These are phyloP conservation scores for Lachnellula willkommii DNA, from an alignment of 2,329 filamentous ascomycete genomes.

Conservation along the genomic window DNA sequence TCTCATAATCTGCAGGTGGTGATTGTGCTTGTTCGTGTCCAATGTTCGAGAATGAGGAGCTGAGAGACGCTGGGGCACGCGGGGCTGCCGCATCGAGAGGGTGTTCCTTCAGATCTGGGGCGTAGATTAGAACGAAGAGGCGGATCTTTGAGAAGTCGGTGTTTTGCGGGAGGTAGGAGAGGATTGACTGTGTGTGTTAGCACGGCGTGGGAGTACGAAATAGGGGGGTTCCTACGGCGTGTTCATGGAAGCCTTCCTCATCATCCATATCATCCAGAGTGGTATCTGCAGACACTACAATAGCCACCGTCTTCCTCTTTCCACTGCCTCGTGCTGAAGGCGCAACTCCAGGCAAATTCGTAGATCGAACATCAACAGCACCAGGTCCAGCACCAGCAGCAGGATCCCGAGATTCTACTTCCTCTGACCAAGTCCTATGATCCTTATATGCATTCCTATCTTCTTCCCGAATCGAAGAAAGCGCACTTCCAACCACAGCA, in stretches of 20 bases:
- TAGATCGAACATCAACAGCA: slow-evolving; percentile 24
- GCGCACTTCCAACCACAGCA: slow-evolving; percentile 72
- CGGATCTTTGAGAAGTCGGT: slow-evolving; percentile 68
- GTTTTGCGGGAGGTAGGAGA: slow-evolving; percentile 79
- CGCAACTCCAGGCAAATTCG: slow-evolving; percentile 26
- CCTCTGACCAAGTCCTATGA: slow-evolving; percentile 88
- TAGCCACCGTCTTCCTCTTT: slow-evolving; percentile 70
- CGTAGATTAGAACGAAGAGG: slow-evolving; percentile 85
- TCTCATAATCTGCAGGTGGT: slow-evolving; percentile 58
- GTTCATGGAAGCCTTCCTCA: slow-evolving; percentile 62
- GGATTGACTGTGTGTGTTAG: slow-evolving; percentile 58
- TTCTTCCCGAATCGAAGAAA: slow-evolving; percentile 80
- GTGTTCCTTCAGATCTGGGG: slow-evolving; percentile 69
- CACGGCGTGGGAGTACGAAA: not conserved
- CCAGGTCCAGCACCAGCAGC: slow-evolving; percentile 32
- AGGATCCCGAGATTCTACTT: slow-evolving; percentile 64
- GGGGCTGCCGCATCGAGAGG: slow-evolving; percentile 48
- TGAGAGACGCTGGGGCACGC: slow-evolving; percentile 58
- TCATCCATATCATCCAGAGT: slow-evolving; percentile 53
- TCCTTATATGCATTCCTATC: slow-evolving; percentile 75
- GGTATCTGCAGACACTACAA: slow-evolving; percentile 79
- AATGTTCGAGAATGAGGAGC: slow-evolving; percentile 86
- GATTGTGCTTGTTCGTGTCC: slow-evolving; percentile 65
- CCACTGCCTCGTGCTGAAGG: slow-evolving; percentile 19
- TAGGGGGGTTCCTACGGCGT: slow-evolving; percentile 60